Base-by-base conservation (phyloP, 805 yeast genomes). In the Saccharomycopsis sp. region DNA sequence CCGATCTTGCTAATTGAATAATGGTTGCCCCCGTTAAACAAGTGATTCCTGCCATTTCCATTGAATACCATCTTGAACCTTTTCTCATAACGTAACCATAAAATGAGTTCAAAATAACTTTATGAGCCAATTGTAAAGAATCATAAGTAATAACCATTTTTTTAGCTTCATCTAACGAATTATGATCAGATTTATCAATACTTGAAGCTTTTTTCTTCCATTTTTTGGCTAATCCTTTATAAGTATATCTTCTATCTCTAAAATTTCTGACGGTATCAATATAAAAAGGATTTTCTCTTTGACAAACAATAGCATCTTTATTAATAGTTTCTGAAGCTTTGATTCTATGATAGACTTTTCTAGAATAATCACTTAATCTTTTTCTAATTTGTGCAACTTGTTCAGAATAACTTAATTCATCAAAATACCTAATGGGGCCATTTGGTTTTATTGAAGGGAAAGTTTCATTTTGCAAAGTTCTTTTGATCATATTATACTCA, bases 31-130 rank as follows among this genome's bases (percentile, higher is more conserved):
- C 99, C 0, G 98, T 92, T 36, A 88, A 68, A 69, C 98, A 94
- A 0, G 99, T 92, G 15, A 92, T 92, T 48, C 99, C 99, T 0
- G 98, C 99, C 98, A 94, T 92, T 59, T 92, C 98, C 92, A 92
- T 87, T 0, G 98, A 92, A 54, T 88, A 92, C 99, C 99, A 92
- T 45, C 99, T 71, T 0, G 98, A 92, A 30, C 98, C 99, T 54
- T 92, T 92, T 61, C 99, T 74, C 98, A 92, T 92, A 12, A 92
- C 98, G 54, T 92, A 92, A 37, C 99, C 99, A 53, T 92, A 92
- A 57, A 92, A 92, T 0, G 97, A 89, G 55, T 92, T 92, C 53
- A 92, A 69, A 62, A 92, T 92, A 55, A 89, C 96, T 55, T 92
- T 92, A 59, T 92, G 97, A 0, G 98, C 98, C 49, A 92, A 69